These are phyloP conservation scores for Plasmodium billcollinsi DNA, from an alignment of 169 alveolate genomes.

Conservation along the genomic window DNA sequence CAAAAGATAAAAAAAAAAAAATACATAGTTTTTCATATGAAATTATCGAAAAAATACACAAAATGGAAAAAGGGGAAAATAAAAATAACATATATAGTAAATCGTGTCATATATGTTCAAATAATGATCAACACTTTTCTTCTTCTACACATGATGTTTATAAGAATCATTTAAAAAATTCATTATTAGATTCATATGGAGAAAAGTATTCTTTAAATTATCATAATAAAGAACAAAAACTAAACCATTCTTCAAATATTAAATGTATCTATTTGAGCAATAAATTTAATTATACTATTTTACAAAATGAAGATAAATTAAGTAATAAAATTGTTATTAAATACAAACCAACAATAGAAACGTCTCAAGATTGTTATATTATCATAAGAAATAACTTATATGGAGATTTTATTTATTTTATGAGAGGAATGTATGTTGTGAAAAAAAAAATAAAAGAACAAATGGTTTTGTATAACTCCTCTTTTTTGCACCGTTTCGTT, in stretches of 20 bases:
- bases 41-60: constrained; percentile 10
- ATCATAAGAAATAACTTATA: constrained; percentile 25
- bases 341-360: constrained; percentile 32
- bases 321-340: constrained; percentile 12
- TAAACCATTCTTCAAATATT: background rate
- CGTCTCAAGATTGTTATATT: constrained; percentile 54
- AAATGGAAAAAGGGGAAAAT: background rate
- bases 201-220: background rate
- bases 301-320: background rate
- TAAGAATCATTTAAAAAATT: no score
- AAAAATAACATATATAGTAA: background rate
- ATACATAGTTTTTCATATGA: constrained; percentile 12
- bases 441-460: constrained; percentile 60
- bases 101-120: background rate
- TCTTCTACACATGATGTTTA: no score
- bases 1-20: background rate
- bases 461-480: constrained; percentile 38
- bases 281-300: constrained; percentile 17
- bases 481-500: constrained; percentile 30
- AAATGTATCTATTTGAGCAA: constrained; percentile 64
- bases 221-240: constrained; percentile 5
- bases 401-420: constrained; percentile 59
- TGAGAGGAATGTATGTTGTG: constrained; percentile 37
- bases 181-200: background rate
- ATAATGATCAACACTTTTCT: no score